Evolutionary conservation across 768 basidiomycete genomes (phyloP).

Genomic region (Amanita pallidorosea): DNA sequence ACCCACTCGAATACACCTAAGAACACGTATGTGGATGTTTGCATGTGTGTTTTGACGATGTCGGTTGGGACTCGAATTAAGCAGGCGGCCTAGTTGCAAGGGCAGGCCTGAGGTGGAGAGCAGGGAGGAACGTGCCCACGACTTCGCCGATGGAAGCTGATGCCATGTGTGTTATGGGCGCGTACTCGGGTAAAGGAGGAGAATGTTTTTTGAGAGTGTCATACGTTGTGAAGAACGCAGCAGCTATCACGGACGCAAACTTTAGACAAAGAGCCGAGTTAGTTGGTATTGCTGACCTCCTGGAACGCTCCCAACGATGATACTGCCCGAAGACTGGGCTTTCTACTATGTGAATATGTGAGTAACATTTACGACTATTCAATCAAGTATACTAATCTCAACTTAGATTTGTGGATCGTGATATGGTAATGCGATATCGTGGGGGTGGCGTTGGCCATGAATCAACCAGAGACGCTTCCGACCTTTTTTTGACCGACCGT

Average conservation of each 20-base stretch:
- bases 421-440: too few species aligned
- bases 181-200: constrained; percentile 49
- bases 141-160: constrained; percentile 54
- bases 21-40: constrained; percentile 87
- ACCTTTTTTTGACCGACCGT: too few species aligned
- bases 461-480: too few species aligned
- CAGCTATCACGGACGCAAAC: too few species aligned
- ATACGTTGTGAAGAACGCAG: too few species aligned
- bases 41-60: constrained; percentile 88
- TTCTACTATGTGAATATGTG: too few species aligned
- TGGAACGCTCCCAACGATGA: constrained; percentile 89
- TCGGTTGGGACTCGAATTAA: constrained; percentile 92
- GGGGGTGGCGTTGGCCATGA: too few species aligned
- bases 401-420: too few species aligned
- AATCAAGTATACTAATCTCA: too few species aligned
- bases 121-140: constrained; percentile 24
- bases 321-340: too few species aligned
- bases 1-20: constrained; percentile 89
- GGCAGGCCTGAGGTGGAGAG: constrained; percentile 2
- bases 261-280: background rate
- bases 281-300: constrained; percentile 49
- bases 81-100: constrained; percentile 63
- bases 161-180: constrained; percentile 48
- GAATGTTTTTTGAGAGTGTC: too few species aligned
- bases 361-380: too few species aligned